Conservation (phyloP, 129 eudicot genomes). For the Rutidosis leptorrhynchoides region DNA sequence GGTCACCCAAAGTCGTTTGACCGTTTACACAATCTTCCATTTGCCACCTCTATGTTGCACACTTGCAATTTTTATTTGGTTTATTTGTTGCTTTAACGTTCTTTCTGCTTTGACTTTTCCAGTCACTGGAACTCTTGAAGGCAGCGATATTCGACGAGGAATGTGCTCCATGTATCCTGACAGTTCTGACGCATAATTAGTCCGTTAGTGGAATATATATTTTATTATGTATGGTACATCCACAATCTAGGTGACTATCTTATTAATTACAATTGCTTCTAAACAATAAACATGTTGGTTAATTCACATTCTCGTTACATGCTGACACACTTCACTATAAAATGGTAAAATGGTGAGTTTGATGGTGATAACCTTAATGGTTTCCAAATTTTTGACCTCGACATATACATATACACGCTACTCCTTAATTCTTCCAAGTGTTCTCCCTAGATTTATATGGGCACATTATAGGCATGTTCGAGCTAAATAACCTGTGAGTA, state of each 20-base stretch:
- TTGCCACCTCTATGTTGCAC: background rate
- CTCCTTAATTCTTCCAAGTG: slow-evolving; percentile 69
- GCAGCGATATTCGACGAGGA: slow-evolving; percentile 78
- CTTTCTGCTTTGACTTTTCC: slow-evolving; percentile 27
- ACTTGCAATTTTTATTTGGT: background rate
- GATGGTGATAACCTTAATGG: slow-evolving; percentile 11
- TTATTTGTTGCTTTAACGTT: background rate
- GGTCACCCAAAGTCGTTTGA: background rate
- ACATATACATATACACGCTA: slow-evolving; percentile 3
- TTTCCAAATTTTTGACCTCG: background rate
- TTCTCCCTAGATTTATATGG: slow-evolving; percentile 93
- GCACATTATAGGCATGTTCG: slow-evolving; percentile 97
- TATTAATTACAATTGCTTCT: background rate
- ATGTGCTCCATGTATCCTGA: slow-evolving; percentile 92
- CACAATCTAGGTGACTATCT: slow-evolving; percentile 6
- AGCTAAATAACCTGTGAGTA: slow-evolving; percentile 97
- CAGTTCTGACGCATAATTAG: background rate
- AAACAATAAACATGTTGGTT: slow-evolving; percentile 12
- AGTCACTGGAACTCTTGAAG: slow-evolving; percentile 89
- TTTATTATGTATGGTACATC: background rate
- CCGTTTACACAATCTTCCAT: background rate
- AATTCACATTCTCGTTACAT: slow-evolving; percentile 9
- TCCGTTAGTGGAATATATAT: slow-evolving; percentile 13
- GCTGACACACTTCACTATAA: background rate
- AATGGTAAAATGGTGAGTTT: slow-evolving; percentile 9